Evolutionary conservation across 768 basidiomycete species (phyloP).

Genomic region (Suillus clintonianus): DNA sequence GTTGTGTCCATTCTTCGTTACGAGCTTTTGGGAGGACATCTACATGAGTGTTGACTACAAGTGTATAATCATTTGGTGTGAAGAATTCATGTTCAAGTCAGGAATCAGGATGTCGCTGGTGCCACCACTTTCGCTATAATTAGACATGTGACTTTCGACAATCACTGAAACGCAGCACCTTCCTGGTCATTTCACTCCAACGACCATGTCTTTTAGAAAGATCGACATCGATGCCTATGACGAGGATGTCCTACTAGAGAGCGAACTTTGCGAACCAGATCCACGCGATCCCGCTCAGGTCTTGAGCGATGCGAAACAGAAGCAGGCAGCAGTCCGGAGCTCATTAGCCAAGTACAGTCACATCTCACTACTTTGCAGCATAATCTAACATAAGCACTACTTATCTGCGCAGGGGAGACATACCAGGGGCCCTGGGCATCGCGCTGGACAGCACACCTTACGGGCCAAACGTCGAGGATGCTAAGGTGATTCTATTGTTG

Average conservation of each 20-base stretch:
- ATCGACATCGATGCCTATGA: conserved; percentile 94
- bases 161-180: background rate
- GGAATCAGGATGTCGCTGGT: background rate
- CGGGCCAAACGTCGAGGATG: conserved; percentile 83
- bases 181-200: background rate
- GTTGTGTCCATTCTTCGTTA: background rate
- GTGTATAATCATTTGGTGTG: background rate
- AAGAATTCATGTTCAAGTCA: background rate
- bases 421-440: conserved; percentile 65
- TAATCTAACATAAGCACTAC: background rate
- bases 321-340: conserved; percentile 69
- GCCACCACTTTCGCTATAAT: background rate
- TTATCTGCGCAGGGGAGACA: conserved; percentile 63
- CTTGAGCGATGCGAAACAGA: conserved; percentile 74
- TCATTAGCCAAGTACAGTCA: conserved; percentile 68
- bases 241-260: conserved; percentile 84
- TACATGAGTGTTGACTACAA: background rate
- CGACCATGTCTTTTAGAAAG: conserved; percentile 72
- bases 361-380: background rate
- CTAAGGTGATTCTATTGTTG: conserved; percentile 66
- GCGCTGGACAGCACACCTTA: conserved; percentile 86
- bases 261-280: conserved; percentile 86
- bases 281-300: conserved; percentile 76
- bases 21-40: background rate
- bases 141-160: background rate